Evolutionary conservation across 345 rosid species (phyloP).

Genomic region (Lagerstroemia speciosa): DNA sequence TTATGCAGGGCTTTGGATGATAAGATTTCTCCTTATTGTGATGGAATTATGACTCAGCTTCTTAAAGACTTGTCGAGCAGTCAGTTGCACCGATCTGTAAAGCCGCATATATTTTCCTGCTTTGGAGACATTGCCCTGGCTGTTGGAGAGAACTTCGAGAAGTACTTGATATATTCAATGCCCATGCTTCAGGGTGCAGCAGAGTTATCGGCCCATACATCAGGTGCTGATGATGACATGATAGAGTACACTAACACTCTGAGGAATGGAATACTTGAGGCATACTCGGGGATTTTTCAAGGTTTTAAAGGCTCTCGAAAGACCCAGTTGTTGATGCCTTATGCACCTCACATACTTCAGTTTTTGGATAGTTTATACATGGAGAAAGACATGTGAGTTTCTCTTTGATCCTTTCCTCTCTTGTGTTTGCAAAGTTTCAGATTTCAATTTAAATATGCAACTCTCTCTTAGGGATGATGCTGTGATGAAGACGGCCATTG

Average conservation of each 20-base stretch:
- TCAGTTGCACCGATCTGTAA: conserved; percentile 41
- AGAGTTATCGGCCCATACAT: conserved; percentile 30
- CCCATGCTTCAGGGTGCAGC: conserved; percentile 51
- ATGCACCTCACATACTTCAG: conserved; percentile 38
- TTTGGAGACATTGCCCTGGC: conserved; percentile 43
- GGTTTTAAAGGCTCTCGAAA: conserved; percentile 42
- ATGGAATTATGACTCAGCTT: conserved; percentile 47
- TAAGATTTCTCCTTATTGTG: conserved; percentile 34
- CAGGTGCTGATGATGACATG: conserved; percentile 36
- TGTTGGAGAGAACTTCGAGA: conserved; percentile 40
- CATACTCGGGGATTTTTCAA: conserved; percentile 41
- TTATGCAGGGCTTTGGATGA: conserved; percentile 42
- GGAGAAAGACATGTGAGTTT: conserved; percentile 37
- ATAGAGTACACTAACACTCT: conserved; percentile 35
- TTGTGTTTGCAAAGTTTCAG: too few species aligned
- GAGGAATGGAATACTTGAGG: conserved; percentile 42
- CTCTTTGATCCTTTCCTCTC: conserved; percentile 2
- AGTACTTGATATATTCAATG: conserved; percentile 41
- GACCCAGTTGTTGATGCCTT: conserved; percentile 39
- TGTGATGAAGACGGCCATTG: conserved; percentile 45
- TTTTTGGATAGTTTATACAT: conserved; percentile 38
- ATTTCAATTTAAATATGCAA: neutral
- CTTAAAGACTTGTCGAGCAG: conserved; percentile 42
- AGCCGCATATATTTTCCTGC: conserved; percentile 45
- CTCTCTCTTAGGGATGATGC: conserved; percentile 37